Base-by-base conservation (phyloP, 345 rosid species). In the Eucalyptus sp. region DNA sequence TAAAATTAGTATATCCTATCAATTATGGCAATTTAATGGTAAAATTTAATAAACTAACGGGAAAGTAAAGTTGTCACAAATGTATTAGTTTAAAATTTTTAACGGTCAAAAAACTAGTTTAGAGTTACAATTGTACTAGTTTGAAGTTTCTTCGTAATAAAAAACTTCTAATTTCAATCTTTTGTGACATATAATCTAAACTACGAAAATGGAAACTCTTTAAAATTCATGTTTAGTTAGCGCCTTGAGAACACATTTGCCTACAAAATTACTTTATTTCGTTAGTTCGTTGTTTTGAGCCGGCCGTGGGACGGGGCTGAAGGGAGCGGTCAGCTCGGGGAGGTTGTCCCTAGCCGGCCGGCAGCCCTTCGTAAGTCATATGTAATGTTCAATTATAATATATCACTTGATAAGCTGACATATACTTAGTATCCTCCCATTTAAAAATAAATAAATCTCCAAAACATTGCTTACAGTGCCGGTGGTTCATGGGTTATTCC, bases 191-290 rank as follows among this genome's bases (percentile, higher is more conserved):
- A 68, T 9, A 33, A 37, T 18, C 25, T 17, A 33, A 33, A 71
- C 13, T 68, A 17, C 11, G 1, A 31, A 66, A 15, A 31, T 66
- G 8, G 43, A 66, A 14, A 7, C 76, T 8, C 10, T n/a, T 14
- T 68, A 31, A 4, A 20, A 71, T 9, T 6, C 4, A 0, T 18
- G 11, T 14, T 15, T 15, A 4, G 76, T n/a, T n/a, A 64, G 20
- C n/a, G 0, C 20, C 31, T 2, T 0, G 1, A n/a, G 6, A 64
- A n/a, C 10, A 64, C 20, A 64, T n/a, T 31, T 2, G 1, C 25
- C 13, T 1, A 31, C 11, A 31, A 8, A 66, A 66, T 66, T 31
- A 66, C 20, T 71, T 33, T 18, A 71, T 33, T 17, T 22, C 2
- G 0, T 20, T 7, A 22, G 2, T 11, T 17, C 13, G 11, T 41